Percentiles rank a stretch among this genome's conserved stretches.
These are phyloP conservation scores for Oligophagozyma castellii DNA, from an alignment of 1,139 yeast genomes.

Conservation along the genomic window DNA sequence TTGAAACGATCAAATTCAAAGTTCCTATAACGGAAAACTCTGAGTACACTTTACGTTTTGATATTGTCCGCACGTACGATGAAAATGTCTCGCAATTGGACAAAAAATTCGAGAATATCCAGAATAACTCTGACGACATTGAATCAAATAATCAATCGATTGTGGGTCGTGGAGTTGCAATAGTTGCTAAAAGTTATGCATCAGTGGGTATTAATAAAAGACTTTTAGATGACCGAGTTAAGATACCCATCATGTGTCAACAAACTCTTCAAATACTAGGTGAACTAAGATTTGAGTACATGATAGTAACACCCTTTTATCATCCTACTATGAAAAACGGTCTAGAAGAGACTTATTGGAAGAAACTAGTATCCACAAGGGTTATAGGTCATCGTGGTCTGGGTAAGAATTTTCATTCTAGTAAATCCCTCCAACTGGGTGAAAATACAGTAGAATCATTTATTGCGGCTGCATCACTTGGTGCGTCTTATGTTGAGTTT, in stretches of 20 bases:
- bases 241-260: slow-evolving; percentile 68
- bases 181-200: slow-evolving; percentile 50
- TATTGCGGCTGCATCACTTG: slow-evolving; percentile 91
- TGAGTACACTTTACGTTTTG: slow-evolving; percentile 59
- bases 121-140: slow-evolving; percentile 1
- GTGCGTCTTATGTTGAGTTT: slow-evolving; percentile 86
- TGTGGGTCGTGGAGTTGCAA: slow-evolving; percentile 78
- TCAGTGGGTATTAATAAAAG: slow-evolving; percentile 59
- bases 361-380: slow-evolving; percentile 72
- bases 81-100: slow-evolving; percentile 12
- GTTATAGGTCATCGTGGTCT: slow-evolving; percentile 96
- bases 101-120: neutral
- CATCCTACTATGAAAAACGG: slow-evolving; percentile 55
- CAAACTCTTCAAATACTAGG: slow-evolving; percentile 68
- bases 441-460: slow-evolving; percentile 93
- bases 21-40: slow-evolving; percentile 37
- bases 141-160: slow-evolving; percentile 28
- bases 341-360: slow-evolving; percentile 79
- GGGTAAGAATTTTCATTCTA: slow-evolving; percentile 66
- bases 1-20: slow-evolving; percentile 74
- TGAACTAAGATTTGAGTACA: slow-evolving; percentile 56
- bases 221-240: slow-evolving; percentile 51
- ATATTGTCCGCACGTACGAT: slow-evolving; percentile 85
- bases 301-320: slow-evolving; percentile 57
- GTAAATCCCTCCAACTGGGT: slow-evolving; percentile 78